Base-by-base conservation (phyloP, 2,329 filamentous ascomycete genomes). In the Leptographium galeiforme region DNA sequence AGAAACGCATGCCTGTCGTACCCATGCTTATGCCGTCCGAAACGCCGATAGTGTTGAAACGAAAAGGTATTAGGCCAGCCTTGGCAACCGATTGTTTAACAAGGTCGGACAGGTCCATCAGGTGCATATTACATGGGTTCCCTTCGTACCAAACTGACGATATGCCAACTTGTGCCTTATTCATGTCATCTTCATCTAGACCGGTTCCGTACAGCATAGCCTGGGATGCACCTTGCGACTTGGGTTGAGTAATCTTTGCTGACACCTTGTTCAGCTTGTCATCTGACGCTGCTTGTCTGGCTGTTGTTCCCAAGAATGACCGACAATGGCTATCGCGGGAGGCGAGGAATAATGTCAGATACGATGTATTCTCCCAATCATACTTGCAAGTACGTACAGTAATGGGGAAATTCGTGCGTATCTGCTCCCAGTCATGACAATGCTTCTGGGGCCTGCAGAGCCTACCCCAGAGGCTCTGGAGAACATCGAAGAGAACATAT, bases 111-210 rank as follows among this genome's bases (percentile, higher is more conserved):
- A 98, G 80, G 64, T 94, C 87, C 70, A 98, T 77, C 57, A 98
- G 75, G 70, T 98, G 93, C 91, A 96, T 98, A 73, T 98, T 98
- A 77, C 93, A 98, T 32, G 93, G 93, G 72, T 98, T 98, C 55
- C 93, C 93, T 62, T 89, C 85, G 72, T 91, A 96, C 93, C 93
- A 98, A 57, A 97, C 90, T 7, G 90, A 96, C 44, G 91, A 95
- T 67, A 98, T 97, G 61, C 93, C 93, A 61, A 98, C 85, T 74
- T 98, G 94, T 32, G 93, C 86, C 75, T 97, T 98, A 74, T 85
- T 84, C 84, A 97, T 87, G 69, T 95, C 90, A 54, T 78, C 77
- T 65, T 95, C 87, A 44, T 73, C 81, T 63, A 98, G 75, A 52
- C 94, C 94, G 1, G 91, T 96, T 61, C 88, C 93, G 75, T 95